Percentiles rank a stretch among this genome's conserved stretches.
Conservation (phyloP, 164 flowering plant genomes). For the Vitis riparia region DNA sequence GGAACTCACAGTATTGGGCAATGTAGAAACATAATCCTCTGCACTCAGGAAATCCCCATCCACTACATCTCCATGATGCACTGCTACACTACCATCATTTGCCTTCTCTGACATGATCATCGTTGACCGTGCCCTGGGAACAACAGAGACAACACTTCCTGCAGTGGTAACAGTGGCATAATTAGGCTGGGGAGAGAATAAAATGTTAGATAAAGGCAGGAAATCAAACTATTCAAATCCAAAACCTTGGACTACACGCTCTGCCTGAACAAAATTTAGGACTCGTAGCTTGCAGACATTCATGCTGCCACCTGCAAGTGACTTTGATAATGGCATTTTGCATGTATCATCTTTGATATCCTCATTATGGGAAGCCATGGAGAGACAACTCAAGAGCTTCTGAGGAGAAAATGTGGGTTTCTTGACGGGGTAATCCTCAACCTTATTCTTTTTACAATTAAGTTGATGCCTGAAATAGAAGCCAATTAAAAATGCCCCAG, state of each 20-base stretch:
- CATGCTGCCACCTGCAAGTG: constrained; percentile 77
- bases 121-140: constrained; percentile 40
- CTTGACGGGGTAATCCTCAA: constrained; percentile 39
- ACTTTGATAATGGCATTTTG: constrained; percentile 59
- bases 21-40: constrained; percentile 70
- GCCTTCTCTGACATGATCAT: constrained; percentile 79
- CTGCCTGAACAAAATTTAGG: constrained; percentile 49
- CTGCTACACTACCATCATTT: constrained; percentile 76
- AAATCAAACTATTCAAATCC: background rate
- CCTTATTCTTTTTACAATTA: constrained; percentile 68
- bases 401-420: constrained; percentile 52
- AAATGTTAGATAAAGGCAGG: background rate
- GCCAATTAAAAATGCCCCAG: too few species aligned
- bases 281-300: constrained; percentile 70
- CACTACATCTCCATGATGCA: constrained; percentile 71
- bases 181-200: background rate
- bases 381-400: constrained; percentile 29
- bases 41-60: constrained; percentile 44
- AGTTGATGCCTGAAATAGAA: constrained; percentile 61
- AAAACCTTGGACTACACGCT: constrained; percentile 70
- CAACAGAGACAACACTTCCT: constrained; percentile 52
- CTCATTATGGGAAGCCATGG: constrained; percentile 44
- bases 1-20: constrained; percentile 79
- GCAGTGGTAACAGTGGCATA: constrained; percentile 11
- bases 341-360: constrained; percentile 54